These are phyloP conservation scores for Salix dunnii DNA, from an alignment of 345 rosid genomes.

Conservation along the genomic window DNA sequence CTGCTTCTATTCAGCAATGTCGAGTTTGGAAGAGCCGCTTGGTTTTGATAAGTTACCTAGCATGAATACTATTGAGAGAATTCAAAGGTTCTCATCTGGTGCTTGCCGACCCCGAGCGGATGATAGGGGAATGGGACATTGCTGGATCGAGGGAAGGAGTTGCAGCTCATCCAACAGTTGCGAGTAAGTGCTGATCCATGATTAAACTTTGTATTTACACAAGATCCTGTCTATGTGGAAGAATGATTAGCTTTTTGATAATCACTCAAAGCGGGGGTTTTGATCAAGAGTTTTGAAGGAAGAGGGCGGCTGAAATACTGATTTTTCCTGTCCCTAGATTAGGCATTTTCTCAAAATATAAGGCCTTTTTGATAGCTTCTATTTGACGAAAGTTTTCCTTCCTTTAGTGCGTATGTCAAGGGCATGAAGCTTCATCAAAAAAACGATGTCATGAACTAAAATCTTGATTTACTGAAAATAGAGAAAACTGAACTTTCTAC, in stretches of 20 bases:
- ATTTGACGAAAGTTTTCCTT: not conserved
- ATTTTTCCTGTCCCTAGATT: not conserved
- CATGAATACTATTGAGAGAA: conserved; percentile 76
- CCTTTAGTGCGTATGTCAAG: too few species aligned
- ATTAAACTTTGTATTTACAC: not conserved
- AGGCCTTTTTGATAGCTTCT: not conserved
- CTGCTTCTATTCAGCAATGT: conserved; percentile 48
- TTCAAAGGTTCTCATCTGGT: conserved; percentile 80
- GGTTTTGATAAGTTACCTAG: conserved; percentile 87
- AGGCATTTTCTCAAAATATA: not conserved
- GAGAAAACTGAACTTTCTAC: not conserved
- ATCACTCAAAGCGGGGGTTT: not conserved
- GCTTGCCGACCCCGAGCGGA: conserved; percentile 72
- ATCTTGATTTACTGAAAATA: not conserved
- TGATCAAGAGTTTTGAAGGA: not conserved
- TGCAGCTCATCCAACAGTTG: conserved; percentile 78
- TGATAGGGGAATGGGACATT: conserved; percentile 69
- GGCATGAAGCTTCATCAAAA: not conserved
- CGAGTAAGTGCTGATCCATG: conserved; percentile 38
- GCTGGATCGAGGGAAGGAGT: conserved; percentile 78
- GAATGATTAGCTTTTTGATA: not conserved
- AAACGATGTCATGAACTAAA: not conserved
- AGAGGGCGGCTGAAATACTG: not conserved
- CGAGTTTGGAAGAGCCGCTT: conserved; percentile 93
- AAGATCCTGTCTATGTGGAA: not conserved